Evolutionary conservation across 176 grass and related monocot species (phyloP), one percentile per base, ranked within the genome.

Genomic region (Saccharum officinarum): DNA sequence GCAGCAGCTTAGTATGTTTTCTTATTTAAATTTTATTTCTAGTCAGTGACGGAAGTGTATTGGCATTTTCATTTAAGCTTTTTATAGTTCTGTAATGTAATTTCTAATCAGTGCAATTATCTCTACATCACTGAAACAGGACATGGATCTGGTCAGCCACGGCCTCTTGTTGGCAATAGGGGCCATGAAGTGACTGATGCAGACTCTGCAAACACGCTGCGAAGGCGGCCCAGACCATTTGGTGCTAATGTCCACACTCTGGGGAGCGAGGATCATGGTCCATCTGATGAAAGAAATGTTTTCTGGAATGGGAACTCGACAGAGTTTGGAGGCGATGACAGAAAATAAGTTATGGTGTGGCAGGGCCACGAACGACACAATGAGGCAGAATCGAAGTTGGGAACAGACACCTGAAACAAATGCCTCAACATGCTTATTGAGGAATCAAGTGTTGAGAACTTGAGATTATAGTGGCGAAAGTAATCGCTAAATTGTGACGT

Each of bases 221-320:
- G 85, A 69, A 84, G 90, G 76, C 55, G 85, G 41, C 23, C 75
- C 3, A 87, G 82, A 75, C 86, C 88, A 67, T 91, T 96, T 39
- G 93, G 93, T 66, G 88, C 92, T 67, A 96, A 96, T 89, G 86
- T 99, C 71, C 97, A 99, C 76, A 96, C 92, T 84, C 76, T 99
- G 8, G 87, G 84, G 66, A 73, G 55, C 25, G 81, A 92, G 5
- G 88, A 90, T 20, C 80, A 82, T 37, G 78, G 78, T 82, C 55
- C 90, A 66, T 85, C 86, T 42, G 64, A 84, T 36, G 90, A 96
- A 67, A 86, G 82, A 65, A 99, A 99, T 78, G 85, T 93, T 75
- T 99, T 96, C 71, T 99, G 97, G 97, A 99, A 99, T 25, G 97
- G 97, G 41, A 99, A 99, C 76, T 99, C 97, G 70, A 99, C 93